Evolutionary conservation across 257 asterid genomes (phyloP), one percentile per base, ranked within the genome.

Genomic region (Nicotiana tabacum): DNA sequence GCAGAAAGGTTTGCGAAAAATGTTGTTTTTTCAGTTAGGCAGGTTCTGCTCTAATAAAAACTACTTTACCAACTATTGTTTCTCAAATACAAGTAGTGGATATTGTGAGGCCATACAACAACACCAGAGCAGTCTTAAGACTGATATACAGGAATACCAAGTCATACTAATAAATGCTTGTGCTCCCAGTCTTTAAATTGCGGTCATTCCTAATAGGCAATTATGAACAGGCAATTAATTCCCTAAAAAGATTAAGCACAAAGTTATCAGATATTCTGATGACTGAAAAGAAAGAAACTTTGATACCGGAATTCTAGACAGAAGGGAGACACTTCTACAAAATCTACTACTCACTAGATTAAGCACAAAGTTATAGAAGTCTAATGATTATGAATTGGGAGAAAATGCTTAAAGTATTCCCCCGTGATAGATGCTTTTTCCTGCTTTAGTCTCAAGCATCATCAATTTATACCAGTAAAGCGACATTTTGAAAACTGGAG

Each of bases 21-120:
- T 39, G 57, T 11, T 68, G 29, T 39, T 46, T 39, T n/a, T 39
- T 39, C 35, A 43, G 35, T 70, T 70, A 24, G 35, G 58, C 33
- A 12, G 29, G 12, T 43, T 21, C 24, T 70, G 35, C 21, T 12
- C 58, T 70, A 12, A 70, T 24, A 69, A 37, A 69, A 39, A 21
- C 35, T 10, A 43, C 53, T 39, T 21, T 21, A 43, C n/a, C 78
- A 43, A 70, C 21, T 21, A 70, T 11, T 30, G 35, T 21, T 39
- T n/a, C 51, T 43, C 51, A 43, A 43, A 43, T 43, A 43, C 78
- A 70, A 70, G 58, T 27, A 70, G 57, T 43, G 78, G 60, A 21
- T 39, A 70, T 39, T 21, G 78, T 70, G 58, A 70, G 58, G 78
- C 55, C 78, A 70, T 70, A 21, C 58, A 70, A 43, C 58, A 70